Evolutionary conservation across 495 filamentous ascomycete genomes (phyloP), one percentile per base, ranked within the genome.

Genomic region (Apiosordaria backusii): DNA sequence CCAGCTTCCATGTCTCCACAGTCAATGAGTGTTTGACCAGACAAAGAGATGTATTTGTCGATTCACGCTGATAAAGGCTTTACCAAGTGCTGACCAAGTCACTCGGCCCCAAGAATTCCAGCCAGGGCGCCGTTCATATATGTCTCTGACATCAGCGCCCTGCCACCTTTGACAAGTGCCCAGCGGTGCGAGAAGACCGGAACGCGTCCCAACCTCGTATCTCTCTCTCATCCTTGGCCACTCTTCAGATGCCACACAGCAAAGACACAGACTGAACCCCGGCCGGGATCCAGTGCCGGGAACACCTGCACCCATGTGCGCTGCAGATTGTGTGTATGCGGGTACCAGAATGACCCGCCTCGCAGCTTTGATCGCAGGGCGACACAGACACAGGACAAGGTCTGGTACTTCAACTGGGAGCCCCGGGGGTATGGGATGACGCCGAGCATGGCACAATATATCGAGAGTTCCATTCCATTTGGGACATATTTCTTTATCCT

Each of bases 361-460:
- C n/a, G 22, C 22, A 23, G n/a, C 52, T 55, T 55, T 55, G 22
- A 55, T 55, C 52, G 16, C 15, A 55, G n/a, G n/a, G 52, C n/a
- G 10, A 55, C 52, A 55, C 52, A 55, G 52, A n/a, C n/a, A n/a
- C n/a, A n/a, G n/a, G n/a, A n/a, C n/a, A n/a, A 45, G 35, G 9
- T 45, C 35, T 45, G 35, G 35, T 45, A 45, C 15, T 22, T 9
- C 4, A 23, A 5, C 18, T 55, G 52, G 52, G 16, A 7, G 16
- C 35, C 35, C 35, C 6, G 35, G 35, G 10, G 21, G 24, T 61
- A 27, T 61, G 27, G 59, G 59, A 40, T 61, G 59, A 61, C 29
- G 59, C 59, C 25, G 24, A 61, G 27, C 9, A 55, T 7, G 7
- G n/a, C n/a, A 23, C 18, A 61, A 61, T 61, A 61, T 27, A 61